Evolutionary conservation across 139 green algal genomes (phyloP), one percentile per base, ranked within the genome.

Genomic region (Parachlorella kessleri): DNA sequence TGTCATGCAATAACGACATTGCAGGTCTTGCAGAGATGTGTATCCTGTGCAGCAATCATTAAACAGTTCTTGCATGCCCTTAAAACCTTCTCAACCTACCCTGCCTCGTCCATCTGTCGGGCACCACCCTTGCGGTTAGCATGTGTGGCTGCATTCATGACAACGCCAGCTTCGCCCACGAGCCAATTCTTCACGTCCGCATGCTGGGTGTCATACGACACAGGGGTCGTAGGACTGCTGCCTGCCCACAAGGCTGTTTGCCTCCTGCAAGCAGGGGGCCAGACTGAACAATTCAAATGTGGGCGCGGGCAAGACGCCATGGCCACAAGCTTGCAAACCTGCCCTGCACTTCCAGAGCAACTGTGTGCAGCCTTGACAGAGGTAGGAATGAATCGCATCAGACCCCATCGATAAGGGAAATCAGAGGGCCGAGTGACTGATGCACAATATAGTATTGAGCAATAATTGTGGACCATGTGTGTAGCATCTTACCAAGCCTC

Each of bases 61-160:
- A n/a, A n/a, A n/a, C n/a, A n/a, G n/a, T n/a, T n/a, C n/a, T n/a
- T n/a, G n/a, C n/a, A n/a, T n/a, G n/a, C n/a, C n/a, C n/a, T n/a
- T n/a, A n/a, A n/a, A n/a, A n/a, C n/a, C n/a, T n/a, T 39, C 28
- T 32, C n/a, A 14, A 32, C 69, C 1, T n/a, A 74, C 69, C 39
- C 69, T 2, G 40, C 9, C 40, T 74, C 69, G 1, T 74, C 5
- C 40, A 64, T 28, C 69, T 74, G 69, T 6, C 40, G 39, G 8
- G 69, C 9, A 7, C 69, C 69, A 26, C 40, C 69, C 69, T n/a
- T 74, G 69, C 39, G 40, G 40, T 64, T 64, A n/a, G 69, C 69
- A 30, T 63, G 40, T 9, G 63, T 6, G 40, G 63, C 69, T 1
- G 69, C 59, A n/a, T 24, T 4, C 69, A 74, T 74, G n/a, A n/a